A percentile compares a stretch with the other conserved stretches of the same genome.
These are phyloP conservation scores for Chaetomiaceae sp. DNA, from an alignment of 2,329 filamentous ascomycete species.

Conservation along the genomic window DNA sequence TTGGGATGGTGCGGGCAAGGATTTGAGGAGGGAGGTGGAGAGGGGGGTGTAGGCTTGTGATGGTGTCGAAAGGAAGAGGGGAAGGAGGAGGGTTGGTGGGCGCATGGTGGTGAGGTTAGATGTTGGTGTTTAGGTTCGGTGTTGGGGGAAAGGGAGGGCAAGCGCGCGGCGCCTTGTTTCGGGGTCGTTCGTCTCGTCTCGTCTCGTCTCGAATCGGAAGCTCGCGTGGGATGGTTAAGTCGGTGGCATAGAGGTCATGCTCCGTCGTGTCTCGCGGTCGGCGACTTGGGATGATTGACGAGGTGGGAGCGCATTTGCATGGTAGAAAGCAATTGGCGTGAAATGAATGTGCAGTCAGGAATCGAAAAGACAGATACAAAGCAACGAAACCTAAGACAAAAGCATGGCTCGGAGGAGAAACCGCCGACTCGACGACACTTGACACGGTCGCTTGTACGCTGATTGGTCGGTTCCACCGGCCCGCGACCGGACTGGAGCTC, in stretches of 20 bases:
- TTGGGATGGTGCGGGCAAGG: conserved; percentile 59
- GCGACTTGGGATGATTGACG: not conserved
- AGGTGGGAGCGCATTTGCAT: not conserved
- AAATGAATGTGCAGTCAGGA: not conserved
- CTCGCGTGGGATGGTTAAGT: not conserved
- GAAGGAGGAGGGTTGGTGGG: conserved; percentile 3
- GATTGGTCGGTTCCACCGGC: conserved; percentile 16
- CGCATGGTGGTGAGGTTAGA: conserved; percentile 9
- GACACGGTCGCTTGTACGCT: conserved; percentile 13
- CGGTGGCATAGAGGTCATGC: not conserved
- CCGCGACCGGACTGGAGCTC: no score
- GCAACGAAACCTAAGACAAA: not conserved
- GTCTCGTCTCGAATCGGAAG: not conserved
- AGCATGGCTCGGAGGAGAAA: not conserved
- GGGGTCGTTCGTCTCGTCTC: not conserved
- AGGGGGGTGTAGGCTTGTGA: conserved; percentile 26
- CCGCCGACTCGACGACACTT: not conserved
- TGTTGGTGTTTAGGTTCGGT: not conserved
- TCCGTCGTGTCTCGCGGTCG: not conserved
- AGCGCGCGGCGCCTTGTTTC: not conserved
- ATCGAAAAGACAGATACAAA: not conserved
- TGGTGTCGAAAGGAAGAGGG: not conserved
- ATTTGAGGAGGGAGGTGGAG: conserved; percentile 25
- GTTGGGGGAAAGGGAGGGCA: no score
- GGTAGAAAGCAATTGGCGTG: not conserved